Conservation (phyloP, 495 filamentous ascomycete species). For the Pyrenopolyporus hunteri region DNA sequence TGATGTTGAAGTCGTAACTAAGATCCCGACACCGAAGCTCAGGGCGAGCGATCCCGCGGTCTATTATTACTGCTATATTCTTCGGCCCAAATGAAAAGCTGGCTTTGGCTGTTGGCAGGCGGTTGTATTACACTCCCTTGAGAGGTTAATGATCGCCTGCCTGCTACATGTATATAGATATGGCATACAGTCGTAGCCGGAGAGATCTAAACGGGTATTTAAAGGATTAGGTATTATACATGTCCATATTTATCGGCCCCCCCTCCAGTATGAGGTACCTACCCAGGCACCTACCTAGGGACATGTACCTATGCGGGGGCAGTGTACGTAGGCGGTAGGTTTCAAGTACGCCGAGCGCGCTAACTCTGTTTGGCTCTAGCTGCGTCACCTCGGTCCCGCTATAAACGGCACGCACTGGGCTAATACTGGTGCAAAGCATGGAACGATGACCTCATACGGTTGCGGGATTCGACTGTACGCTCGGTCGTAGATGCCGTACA, state of each 20-base stretch:
- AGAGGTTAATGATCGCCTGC: background rate
- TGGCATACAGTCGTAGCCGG: too few relatives aligned
- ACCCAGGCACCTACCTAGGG: too few relatives aligned
- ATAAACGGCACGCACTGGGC: conserved; percentile 13
- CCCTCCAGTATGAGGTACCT: too few relatives aligned
- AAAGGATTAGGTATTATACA: too few relatives aligned
- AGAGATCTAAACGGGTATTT: too few relatives aligned
- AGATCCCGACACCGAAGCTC: conserved; percentile 43
- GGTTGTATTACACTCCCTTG: background rate
- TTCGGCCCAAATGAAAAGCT: conserved; percentile 41
- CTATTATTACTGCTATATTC: conserved; percentile 46
- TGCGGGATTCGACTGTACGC: conserved; percentile 1
- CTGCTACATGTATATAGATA: too few relatives aligned
- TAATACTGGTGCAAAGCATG: background rate
- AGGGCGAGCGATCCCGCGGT: conserved; percentile 47
- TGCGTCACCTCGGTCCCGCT: conserved; percentile 28
- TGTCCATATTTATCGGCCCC: too few relatives aligned
- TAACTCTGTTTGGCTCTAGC: conserved; percentile 6
- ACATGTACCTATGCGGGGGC: too few relatives aligned
- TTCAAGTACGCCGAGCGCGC: conserved; percentile 18
- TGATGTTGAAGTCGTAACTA: conserved; percentile 42
- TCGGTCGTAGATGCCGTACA: conserved; percentile 7
- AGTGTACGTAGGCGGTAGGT: too few relatives aligned
- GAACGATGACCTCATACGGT: conserved; percentile 29
- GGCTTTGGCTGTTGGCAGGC: background rate